A percentile compares a stretch with the other conserved stretches of the same genome.
Conservation (phyloP, 768 basidiomycete species). For the Hirschioporus abietinus region DNA sequence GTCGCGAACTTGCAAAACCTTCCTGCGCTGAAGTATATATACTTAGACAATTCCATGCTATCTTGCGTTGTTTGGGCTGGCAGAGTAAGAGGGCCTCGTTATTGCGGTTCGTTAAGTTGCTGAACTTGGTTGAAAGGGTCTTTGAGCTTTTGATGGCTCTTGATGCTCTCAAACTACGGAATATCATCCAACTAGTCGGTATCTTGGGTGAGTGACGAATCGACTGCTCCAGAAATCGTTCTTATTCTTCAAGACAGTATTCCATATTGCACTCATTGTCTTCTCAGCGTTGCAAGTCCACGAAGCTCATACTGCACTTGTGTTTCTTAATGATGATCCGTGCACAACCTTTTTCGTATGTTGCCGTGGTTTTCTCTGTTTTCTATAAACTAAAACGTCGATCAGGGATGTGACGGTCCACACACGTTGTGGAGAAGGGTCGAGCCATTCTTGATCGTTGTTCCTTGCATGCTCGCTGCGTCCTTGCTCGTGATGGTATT, state of each 20-base stretch:
- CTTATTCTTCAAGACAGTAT: constrained; percentile 37
- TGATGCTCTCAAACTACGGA: constrained; percentile 76
- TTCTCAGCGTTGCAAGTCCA: constrained; percentile 73
- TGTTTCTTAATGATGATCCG: constrained; percentile 31
- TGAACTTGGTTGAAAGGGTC: constrained; percentile 37
- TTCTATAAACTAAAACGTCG: neutral
- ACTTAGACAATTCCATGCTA: constrained; percentile 76
- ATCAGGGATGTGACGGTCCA: constrained; percentile 42
- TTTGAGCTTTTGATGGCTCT: constrained; percentile 79
- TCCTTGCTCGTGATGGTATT: constrained; percentile 66
- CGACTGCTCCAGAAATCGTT: neutral
- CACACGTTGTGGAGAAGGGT: constrained; percentile 57
- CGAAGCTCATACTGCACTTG: constrained; percentile 63
- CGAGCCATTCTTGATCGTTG: constrained; percentile 63
- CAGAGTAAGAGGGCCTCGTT: constrained; percentile 48
- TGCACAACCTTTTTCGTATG: constrained; percentile 35
- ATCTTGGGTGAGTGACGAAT: constrained; percentile 48
- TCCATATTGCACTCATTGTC: constrained; percentile 70
- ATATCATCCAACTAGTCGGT: constrained; percentile 72
- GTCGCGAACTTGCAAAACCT: neutral
- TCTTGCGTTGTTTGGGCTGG: constrained; percentile 76
- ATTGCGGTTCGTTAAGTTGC: neutral
- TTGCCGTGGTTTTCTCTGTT: constrained; percentile 7
- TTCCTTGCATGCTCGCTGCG: constrained; percentile 61
- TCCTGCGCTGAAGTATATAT: neutral